Evolutionary conservation across 176 grass and related monocot species (phyloP).

Genomic region (Puccinellia tenuiflora): DNA sequence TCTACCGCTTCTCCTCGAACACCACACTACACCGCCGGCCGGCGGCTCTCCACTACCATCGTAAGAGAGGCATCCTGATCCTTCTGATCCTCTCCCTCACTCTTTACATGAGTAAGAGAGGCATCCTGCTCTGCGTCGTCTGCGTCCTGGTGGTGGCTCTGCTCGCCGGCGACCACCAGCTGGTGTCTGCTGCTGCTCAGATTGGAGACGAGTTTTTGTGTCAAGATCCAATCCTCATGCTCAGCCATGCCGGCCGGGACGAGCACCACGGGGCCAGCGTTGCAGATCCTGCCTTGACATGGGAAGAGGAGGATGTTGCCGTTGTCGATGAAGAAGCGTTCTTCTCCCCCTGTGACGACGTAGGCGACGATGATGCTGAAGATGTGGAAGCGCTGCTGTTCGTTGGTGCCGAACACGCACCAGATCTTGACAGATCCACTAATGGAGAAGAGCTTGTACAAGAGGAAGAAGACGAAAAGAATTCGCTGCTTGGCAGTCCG

Average conservation of each 20-base stretch:
- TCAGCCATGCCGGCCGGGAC: background rate
- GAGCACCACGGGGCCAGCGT: background rate
- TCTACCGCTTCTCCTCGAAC: background rate
- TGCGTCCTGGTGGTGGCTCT: background rate
- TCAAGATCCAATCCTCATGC: conserved; percentile 32
- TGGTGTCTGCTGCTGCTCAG: background rate
- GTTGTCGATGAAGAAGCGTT: background rate
- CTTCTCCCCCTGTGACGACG: background rate
- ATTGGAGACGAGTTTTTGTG: background rate
- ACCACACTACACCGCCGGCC: too few relatives aligned
- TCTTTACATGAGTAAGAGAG: background rate
- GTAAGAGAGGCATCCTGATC: too few relatives aligned
- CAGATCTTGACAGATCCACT: background rate
- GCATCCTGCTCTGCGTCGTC: background rate
- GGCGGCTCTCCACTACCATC: background rate
- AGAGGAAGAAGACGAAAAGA: background rate
- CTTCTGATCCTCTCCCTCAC: background rate
- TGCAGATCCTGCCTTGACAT: background rate
- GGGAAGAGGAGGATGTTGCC: background rate
- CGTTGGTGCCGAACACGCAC: background rate
- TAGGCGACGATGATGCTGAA: background rate
- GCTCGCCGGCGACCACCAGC: background rate
- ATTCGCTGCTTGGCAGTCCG: background rate
- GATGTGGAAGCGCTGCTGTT: background rate
- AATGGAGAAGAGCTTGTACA: background rate